Percentiles rank a stretch among this genome's conserved stretches.
Conservation (phyloP, 2,329 filamentous ascomycete species). For the Biscogniauxia mediterranea region DNA sequence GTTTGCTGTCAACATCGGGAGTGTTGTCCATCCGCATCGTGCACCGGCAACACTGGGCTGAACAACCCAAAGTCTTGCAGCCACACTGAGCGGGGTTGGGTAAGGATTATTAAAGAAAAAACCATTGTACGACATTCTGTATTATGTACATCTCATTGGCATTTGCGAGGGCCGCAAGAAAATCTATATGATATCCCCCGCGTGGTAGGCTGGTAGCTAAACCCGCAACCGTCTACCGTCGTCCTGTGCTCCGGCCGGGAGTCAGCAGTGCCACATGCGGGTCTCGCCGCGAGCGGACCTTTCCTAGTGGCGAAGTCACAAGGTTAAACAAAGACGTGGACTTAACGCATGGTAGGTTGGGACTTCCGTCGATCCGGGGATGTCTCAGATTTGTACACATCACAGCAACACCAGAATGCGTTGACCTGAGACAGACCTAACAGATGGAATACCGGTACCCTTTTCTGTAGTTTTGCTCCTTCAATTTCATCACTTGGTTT, state of each 20-base stretch:
- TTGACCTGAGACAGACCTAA: background rate
- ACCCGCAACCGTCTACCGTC: background rate
- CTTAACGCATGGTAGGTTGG: slow-evolving; percentile 2
- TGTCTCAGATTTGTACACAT: background rate
- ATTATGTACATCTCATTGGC: background rate
- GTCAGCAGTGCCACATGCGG: background rate
- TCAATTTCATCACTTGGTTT: background rate
- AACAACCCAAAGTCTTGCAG: background rate
- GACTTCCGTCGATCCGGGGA: slow-evolving; percentile 3
- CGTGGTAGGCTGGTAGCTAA: background rate
- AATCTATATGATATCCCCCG: background rate
- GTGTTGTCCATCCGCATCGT: background rate
- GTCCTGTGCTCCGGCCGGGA: background rate
- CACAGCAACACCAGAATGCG: background rate
- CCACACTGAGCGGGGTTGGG: background rate
- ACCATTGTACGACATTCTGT: background rate
- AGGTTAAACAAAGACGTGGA: slow-evolving; percentile 10
- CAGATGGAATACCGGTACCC: background rate
- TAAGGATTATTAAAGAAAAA: background rate
- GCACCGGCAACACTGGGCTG: background rate
- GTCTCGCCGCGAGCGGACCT: background rate
- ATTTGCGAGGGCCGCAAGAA: background rate
- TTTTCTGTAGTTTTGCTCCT: background rate
- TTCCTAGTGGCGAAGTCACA: slow-evolving; percentile 7
- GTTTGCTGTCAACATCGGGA: background rate